A percentile compares a stretch with the other conserved stretches of the same genome.
These are phyloP conservation scores for Spongispora temasekensis DNA, from an alignment of 1,284 basidiomycete species.

Conservation along the genomic window DNA sequence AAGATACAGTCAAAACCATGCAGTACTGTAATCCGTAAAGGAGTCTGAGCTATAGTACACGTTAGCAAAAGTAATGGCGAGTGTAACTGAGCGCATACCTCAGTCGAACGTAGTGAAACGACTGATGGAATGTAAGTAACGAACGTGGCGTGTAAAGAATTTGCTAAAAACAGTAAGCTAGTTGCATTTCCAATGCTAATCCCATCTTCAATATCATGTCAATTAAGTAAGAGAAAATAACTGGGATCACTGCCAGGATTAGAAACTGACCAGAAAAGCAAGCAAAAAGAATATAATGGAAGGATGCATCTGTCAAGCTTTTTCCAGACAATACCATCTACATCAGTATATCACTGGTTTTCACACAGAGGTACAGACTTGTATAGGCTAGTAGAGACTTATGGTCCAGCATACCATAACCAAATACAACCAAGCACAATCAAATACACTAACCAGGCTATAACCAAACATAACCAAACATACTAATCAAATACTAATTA, in stretches of 20 bases:
- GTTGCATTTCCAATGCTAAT: constrained; percentile 64
- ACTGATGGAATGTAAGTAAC: no score
- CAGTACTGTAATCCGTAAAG: constrained; percentile 40
- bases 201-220: constrained; percentile 24
- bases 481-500: no score
- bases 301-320: constrained; percentile 52
- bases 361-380: no score
- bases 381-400: no score
- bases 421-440: no score
- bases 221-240: not conserved
- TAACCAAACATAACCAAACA: no score
- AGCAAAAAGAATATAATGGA: constrained; percentile 42
- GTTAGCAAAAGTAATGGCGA: not conserved
- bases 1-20: constrained; percentile 54
- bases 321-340: constrained; percentile 44
- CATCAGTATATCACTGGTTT: not conserved
- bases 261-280: constrained; percentile 16
- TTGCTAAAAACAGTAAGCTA: constrained; percentile 53
- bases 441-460: no score
- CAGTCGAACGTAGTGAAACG: no score
- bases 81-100: constrained; percentile 44
- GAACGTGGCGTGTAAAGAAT: no score
- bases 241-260: no score
- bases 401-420: no score
- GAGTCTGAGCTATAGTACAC: not conserved